Evolutionary conservation across 768 basidiomycete species (phyloP).

Genomic region (Pulveroboletus sp.): DNA sequence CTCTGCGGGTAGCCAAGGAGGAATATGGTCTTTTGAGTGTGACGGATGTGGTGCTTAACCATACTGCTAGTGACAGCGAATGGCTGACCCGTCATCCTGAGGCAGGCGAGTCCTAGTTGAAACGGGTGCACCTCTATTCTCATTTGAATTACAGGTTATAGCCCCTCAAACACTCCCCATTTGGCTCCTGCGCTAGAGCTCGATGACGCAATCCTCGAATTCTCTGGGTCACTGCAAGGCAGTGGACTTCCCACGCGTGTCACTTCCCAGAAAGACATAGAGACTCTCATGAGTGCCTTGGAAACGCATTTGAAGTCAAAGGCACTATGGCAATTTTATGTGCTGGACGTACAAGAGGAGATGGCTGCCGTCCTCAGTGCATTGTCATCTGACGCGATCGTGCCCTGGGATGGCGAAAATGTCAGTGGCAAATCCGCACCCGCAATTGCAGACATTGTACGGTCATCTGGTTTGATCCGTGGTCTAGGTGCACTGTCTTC

Average conservation of each 20-base stretch:
- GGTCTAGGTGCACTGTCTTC: conserved; percentile 60
- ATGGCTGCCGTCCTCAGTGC: conserved; percentile 46
- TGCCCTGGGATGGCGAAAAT: conserved; percentile 60
- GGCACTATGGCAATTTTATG: conserved; percentile 93
- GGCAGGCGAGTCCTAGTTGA: conserved; percentile 59
- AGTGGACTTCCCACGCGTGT: conserved; percentile 74
- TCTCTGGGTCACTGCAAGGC: conserved; percentile 63
- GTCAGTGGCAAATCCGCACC: conserved; percentile 56
- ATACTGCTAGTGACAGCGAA: conserved; percentile 90
- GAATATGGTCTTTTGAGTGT: conserved; percentile 87
- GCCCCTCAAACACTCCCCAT: conserved; percentile 88
- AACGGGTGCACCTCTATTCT: not conserved
- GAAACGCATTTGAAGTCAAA: conserved; percentile 56
- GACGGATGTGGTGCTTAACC: conserved; percentile 96
- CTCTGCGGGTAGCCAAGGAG: conserved; percentile 68
- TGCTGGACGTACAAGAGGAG: conserved; percentile 72
- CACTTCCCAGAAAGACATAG: conserved; percentile 64
- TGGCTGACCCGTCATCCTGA: conserved; percentile 96
- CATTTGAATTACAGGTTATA: conserved; percentile 60
- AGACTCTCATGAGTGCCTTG: conserved; percentile 63
- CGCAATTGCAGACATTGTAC: conserved; percentile 66
- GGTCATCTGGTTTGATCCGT: conserved; percentile 49
- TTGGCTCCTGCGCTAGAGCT: conserved; percentile 90
- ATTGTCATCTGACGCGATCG: conserved; percentile 34
- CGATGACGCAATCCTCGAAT: conserved; percentile 80